Evolutionary conservation across 192 early-diverging fungal genomes (phyloP).

Genomic region (Pilobolus umbonatus): DNA sequence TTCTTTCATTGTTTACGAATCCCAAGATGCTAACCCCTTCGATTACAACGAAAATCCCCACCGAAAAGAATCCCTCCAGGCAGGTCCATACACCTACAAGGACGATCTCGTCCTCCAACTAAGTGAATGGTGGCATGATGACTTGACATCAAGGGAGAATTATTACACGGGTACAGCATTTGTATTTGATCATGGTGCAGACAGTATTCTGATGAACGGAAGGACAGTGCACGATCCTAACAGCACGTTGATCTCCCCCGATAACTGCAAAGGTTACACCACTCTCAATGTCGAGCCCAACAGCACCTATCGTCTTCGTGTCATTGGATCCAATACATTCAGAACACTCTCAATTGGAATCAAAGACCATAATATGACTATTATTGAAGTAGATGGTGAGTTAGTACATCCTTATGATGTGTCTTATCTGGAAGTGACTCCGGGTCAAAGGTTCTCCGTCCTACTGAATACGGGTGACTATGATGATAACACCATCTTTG

Average conservation of each 20-base stretch:
- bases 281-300: slow-evolving; percentile 10
- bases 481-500: slow-evolving; percentile 3
- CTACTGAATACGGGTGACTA: slow-evolving; percentile 26
- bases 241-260: not conserved
- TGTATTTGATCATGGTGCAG: slow-evolving; percentile 12
- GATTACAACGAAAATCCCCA: not conserved
- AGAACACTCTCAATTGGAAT: slow-evolving; percentile 69
- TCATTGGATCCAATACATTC: slow-evolving; percentile 58
- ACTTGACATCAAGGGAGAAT: not conserved
- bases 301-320: slow-evolving; percentile 69
- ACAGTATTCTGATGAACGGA: slow-evolving; percentile 53
- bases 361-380: slow-evolving; percentile 64
- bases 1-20: slow-evolving; percentile 17
- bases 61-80: not conserved
- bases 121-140: slow-evolving; percentile 41
- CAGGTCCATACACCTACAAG: slow-evolving; percentile 30
- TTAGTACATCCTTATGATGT: slow-evolving; percentile 35
- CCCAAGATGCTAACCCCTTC: not conserved
- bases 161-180: slow-evolving; percentile 12
- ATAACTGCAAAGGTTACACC: slow-evolving; percentile 10
- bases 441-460: slow-evolving; percentile 49
- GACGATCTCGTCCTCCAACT: slow-evolving; percentile 30
- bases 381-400: slow-evolving; percentile 62
- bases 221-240: slow-evolving; percentile 11
- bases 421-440: slow-evolving; percentile 32